Percentiles rank a stretch among this genome's conserved stretches.
These are phyloP conservation scores for Schwanniomyces etchellsii DNA, from an alignment of 1,139 yeast genomes.

Conservation along the genomic window DNA sequence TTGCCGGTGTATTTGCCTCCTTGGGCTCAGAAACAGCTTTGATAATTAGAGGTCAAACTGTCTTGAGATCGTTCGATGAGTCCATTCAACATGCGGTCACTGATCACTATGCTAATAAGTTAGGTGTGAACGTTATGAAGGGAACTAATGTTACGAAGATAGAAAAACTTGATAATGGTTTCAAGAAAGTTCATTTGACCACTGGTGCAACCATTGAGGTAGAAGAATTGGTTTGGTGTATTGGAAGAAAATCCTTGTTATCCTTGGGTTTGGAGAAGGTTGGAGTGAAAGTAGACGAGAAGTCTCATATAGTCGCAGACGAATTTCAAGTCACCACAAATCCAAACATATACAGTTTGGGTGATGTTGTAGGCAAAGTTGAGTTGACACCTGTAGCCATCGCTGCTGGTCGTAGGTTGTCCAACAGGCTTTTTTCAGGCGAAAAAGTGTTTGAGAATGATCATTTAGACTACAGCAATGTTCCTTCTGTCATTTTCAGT, in stretches of 20 bases:
- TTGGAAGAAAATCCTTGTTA: constrained; percentile 78
- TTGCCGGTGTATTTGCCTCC: constrained; percentile 88
- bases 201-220: constrained; percentile 58
- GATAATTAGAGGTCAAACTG: constrained; percentile 86
- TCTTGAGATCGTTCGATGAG: constrained; percentile 81
- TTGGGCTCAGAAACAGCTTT: constrained; percentile 85
- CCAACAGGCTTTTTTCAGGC: constrained; percentile 84
- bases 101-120: constrained; percentile 65
- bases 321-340: constrained; percentile 82
- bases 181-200: constrained; percentile 53
- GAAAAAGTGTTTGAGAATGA: constrained; percentile 57
- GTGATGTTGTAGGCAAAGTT: constrained; percentile 87
- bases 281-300: constrained; percentile 58
- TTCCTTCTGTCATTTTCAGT: constrained; percentile 89
- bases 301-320: constrained; percentile 64
- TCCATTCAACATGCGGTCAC: constrained; percentile 76
- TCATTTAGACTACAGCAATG: constrained; percentile 77
- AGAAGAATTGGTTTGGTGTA: constrained; percentile 86
- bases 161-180: constrained; percentile 55
- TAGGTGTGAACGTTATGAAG: constrained; percentile 78
- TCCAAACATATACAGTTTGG: constrained; percentile 73
- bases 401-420: constrained; percentile 93
- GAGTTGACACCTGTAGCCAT: constrained; percentile 98
- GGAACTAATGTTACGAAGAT: constrained; percentile 53
- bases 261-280: constrained; percentile 73